These are phyloP conservation scores for Fusarium odoratissimum DNA, from an alignment of 2,329 filamentous ascomycete genomes.

Conservation along the genomic window DNA sequence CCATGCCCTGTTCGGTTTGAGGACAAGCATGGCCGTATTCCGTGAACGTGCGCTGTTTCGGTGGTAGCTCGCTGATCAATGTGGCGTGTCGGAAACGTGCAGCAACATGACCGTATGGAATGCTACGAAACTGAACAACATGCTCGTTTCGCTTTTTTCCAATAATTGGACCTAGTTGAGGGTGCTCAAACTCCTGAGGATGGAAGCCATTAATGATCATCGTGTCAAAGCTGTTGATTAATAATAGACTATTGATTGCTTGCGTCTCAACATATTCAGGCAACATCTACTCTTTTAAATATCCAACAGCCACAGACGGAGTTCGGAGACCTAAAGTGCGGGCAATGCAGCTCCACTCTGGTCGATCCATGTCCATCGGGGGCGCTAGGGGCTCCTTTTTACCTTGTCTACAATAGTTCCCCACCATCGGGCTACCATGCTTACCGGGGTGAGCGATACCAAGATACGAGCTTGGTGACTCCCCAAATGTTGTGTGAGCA, in stretches of 20 bases:
- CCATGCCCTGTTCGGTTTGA: not conserved
- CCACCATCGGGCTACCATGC: too few relatives aligned
- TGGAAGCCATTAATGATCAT: not conserved
- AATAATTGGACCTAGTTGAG: not conserved
- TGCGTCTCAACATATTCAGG: not conserved
- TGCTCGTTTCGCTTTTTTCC: not conserved
- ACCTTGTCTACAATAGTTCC: not conserved
- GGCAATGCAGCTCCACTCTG: not conserved
- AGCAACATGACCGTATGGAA: not conserved
- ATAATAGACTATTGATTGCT: not conserved
- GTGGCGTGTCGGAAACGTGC: not conserved
- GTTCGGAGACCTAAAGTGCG: not conserved
- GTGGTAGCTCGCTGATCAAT: not conserved
- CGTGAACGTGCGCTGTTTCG: not conserved
- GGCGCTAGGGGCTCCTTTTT: not conserved
- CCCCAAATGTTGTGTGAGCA: not conserved
- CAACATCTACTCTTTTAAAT: not conserved
- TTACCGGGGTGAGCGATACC: not conserved
- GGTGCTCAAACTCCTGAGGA: not conserved
- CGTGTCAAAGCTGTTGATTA: rapidly evolving
- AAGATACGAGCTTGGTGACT: too few relatives aligned
- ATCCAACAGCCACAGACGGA: not conserved
- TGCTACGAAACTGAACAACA: not conserved
- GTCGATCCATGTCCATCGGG: not conserved
- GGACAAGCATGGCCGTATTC: not conserved